Base-by-base conservation (phyloP, 108 stramenopile genomes). In the Craspedostauros australis region DNA sequence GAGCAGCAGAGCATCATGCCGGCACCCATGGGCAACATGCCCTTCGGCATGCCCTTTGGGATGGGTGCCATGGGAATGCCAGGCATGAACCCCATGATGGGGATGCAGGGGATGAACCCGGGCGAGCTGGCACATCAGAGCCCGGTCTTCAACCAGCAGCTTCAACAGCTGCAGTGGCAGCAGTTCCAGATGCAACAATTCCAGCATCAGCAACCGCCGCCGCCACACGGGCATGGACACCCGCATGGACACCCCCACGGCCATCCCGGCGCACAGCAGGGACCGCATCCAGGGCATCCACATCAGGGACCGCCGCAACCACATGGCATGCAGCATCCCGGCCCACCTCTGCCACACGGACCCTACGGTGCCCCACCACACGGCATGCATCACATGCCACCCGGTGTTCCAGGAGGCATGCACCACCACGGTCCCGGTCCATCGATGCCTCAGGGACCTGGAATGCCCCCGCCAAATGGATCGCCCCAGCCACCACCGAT, bases 121-220 rank as follows among this genome's bases (percentile, higher is more conserved):
- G 43, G 39, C 24, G 64, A 65, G 0, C 15, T 66, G 32, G 26
- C 39, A 8, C 73, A 67, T 40, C 64, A 57, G 46, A 75, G 47
- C 57, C 66, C 59, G 33, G 54, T 41, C 30, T 68, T 75, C 30
- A 61, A 62, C 34, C 66, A 67, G 32, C 73, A 75, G 40, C 41
- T 69, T 18, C 68, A 69, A 44, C 68, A 69, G 21, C 34, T 68
- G 46, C 73, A 75, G 39, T 61, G 59, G 68, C 68, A 69, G 25
- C 68, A 69, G 46, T 69, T 56, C 39, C 73, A 75, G 42, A 31
- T 75, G 47, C 73, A 75, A 42, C 73, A 68, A 26, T 50, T 64
- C 24, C 68, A 68, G 27, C 66, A 63, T 27, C 64, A 68, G 22
- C 60, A 61, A 33, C 57, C 50, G 26, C 28, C n/a, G n/a, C n/a